Evolutionary conservation across 441 rosid species (phyloP), one percentile per base, ranked within the genome.

Genomic region (Jatropha multifida): DNA sequence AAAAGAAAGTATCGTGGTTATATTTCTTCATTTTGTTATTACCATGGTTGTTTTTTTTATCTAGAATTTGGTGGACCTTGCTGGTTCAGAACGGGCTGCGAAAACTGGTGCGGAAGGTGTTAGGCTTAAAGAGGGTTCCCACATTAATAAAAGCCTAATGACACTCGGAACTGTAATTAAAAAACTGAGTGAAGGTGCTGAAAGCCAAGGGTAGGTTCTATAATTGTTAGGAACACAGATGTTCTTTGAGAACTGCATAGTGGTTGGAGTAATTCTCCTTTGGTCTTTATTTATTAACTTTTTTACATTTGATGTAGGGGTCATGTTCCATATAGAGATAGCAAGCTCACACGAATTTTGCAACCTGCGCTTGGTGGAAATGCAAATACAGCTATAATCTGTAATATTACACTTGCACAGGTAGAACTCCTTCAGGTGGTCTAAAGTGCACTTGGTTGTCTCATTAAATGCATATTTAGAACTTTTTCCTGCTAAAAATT

Each of bases 21-120:
- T 66, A 37, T 37, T 75, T 62, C 42, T 49, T 65, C 17, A 65
- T 20, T 60, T 73, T 42, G 44, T 1, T 38, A 37, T 68, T 49
- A 41, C 8, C 40, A 12, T 17, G 17, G 55, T 9, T 5, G 63
- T 69, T 72, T 20, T 55, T 55, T 77, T 74, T 49, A 40, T 52
- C 42, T 79, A 96, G 99, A 96, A 96, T 82, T 85, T 96, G 86
- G 99, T 96, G 69, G 99, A 96, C 81, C 91, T 96, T 76, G 99
- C 99, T 80, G 99, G 99, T 78, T 96, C 99, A 71, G 99, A 96
- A 80, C 92, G 99, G 69, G 98, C 98, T 55, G 93, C 97, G 74
- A 96, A 96, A 88, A 96, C 99, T 37, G 99, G 99, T 56, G 99
- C 99, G 44, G 99, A 93, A 82, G 99, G 99, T 81, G 95, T 93